Evolutionary conservation across 2,329 filamentous ascomycete genomes (phyloP), one percentile per base, ranked within the genome.

Genomic region (Colletotrichum brevisporum): DNA sequence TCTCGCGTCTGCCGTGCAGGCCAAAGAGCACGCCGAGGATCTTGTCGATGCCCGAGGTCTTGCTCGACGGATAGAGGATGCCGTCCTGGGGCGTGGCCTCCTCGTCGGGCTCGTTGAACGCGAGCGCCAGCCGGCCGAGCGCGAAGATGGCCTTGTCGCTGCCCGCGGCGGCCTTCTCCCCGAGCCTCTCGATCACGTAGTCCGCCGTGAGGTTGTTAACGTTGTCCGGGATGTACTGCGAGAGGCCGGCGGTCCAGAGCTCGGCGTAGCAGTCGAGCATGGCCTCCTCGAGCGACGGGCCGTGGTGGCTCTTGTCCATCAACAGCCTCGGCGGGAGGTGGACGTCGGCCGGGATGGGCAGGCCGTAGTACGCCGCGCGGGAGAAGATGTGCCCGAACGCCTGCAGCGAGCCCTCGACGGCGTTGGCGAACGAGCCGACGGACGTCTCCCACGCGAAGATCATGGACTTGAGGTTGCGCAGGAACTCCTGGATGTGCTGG

Each of bases 121-220:
- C 88, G 60, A 94, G 87, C 0, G 92, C 90, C 3, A 98, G 82
- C 55, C 92, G 88, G 0, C 96, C 96, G 5, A 98, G 83, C 3
- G 93, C 90, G n/a, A 88, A 80, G 57, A 98, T 95, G 0, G 95
- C 92, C 65, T 88, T 90, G 75, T 97, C 95, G 65, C 93, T 93
- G 9, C 94, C 92, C 66, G 92, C 90, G 76, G 94, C 96, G 10
- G 93, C 91, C 69, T 91, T 88, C 1, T 86, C 83, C 6, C 88
- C 84, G 0, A 98, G 82, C 6, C 89, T 87, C 18, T 91, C 85
- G 26, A 91, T 84, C 15, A 94, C 82, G 1, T 84, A 78, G 31
- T 78, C 78, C 4, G 81, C 74, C 31, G 77, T 73, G 5, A 76
- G 72, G 6, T 74, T 70, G 1, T 63, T 71, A 27, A 78, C 78